phyloP scores from a whole-genome alignment of 352 stramenopile species.

The Globisporangium sylvaticum region DNA sequence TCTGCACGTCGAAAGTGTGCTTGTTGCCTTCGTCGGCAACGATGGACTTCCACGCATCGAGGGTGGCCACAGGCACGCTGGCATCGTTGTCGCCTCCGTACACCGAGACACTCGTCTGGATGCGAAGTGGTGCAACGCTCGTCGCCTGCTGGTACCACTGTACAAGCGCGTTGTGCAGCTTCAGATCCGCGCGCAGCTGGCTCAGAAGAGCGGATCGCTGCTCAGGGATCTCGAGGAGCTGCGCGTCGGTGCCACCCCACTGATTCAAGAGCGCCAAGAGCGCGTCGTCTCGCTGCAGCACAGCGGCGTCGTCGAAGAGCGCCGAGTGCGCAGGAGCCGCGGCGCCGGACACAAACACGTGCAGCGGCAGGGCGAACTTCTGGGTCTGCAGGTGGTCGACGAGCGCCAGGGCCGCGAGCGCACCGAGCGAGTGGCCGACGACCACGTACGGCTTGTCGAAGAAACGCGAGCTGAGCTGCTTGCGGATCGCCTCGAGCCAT shows the following conservation, averaged over 20 bases:
- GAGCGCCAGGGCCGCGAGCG: conserved; percentile 50
- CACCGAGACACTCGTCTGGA: conserved; percentile 34
- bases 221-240: conserved; percentile 47
- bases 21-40: conserved; percentile 11
- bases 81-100: conserved; percentile 47
- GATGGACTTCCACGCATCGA: conserved; percentile 36
- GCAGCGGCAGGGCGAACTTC: conserved; percentile 45
- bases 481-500: conserved; percentile 35
- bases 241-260: conserved; percentile 56
- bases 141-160: conserved; percentile 29
- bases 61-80: conserved; percentile 27
- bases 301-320: conserved; percentile 27
- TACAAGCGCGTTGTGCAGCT: conserved; percentile 49
- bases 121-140: not conserved
- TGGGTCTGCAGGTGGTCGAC: conserved; percentile 37
- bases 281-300: conserved; percentile 29
- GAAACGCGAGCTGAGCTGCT: conserved; percentile 43
- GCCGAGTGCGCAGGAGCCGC: conserved; percentile 28
- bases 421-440: conserved; percentile 66
- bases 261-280: conserved; percentile 43
- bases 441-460: conserved; percentile 76
- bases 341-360: conserved; percentile 60
- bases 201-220: conserved; percentile 31
- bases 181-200: conserved; percentile 38
- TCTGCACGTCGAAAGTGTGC: conserved; percentile 28